Conservation (phyloP, 345 rosid genomes). For the Xanthoceras sorbifolium region DNA sequence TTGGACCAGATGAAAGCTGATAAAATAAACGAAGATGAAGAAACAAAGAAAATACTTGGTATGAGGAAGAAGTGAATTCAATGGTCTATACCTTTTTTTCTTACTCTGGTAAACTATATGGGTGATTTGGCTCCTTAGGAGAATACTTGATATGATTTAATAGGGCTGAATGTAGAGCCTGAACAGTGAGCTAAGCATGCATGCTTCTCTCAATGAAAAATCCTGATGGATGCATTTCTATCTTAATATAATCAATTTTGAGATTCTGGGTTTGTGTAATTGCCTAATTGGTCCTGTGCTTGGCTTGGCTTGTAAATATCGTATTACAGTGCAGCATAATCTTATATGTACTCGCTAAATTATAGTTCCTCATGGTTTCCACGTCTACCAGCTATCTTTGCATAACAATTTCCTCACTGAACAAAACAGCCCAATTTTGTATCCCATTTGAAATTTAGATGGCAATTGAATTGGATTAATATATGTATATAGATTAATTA, state of each 20-base stretch:
- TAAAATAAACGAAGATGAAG: slow-evolving; percentile 52
- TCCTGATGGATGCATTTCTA: neutral
- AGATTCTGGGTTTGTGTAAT: neutral
- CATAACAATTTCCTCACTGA: too few relatives aligned
- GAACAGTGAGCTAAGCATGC: neutral
- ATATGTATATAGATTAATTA: too few relatives aligned
- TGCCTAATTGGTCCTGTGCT: neutral
- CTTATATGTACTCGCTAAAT: too few relatives aligned
- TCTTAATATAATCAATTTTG: neutral
- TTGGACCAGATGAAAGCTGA: slow-evolving; percentile 61
- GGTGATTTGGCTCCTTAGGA: neutral
- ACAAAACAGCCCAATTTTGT: too few relatives aligned
- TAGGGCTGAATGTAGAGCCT: neutral
- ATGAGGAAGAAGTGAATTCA: slow-evolving; percentile 14
- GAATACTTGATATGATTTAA: too few relatives aligned
- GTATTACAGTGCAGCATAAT: too few relatives aligned
- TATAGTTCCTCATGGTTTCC: too few relatives aligned
- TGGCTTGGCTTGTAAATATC: neutral
- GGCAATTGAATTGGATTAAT: too few relatives aligned
- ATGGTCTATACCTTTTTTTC: neutral
- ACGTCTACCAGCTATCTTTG: too few relatives aligned
- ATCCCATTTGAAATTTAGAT: too few relatives aligned
- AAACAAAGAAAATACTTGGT: slow-evolving; percentile 41
- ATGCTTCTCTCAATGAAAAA: neutral
- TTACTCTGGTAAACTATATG: neutral